These are phyloP conservation scores for Paramyrothecium roridum DNA, from an alignment of 2,329 filamentous ascomycete species.

Conservation along the genomic window DNA sequence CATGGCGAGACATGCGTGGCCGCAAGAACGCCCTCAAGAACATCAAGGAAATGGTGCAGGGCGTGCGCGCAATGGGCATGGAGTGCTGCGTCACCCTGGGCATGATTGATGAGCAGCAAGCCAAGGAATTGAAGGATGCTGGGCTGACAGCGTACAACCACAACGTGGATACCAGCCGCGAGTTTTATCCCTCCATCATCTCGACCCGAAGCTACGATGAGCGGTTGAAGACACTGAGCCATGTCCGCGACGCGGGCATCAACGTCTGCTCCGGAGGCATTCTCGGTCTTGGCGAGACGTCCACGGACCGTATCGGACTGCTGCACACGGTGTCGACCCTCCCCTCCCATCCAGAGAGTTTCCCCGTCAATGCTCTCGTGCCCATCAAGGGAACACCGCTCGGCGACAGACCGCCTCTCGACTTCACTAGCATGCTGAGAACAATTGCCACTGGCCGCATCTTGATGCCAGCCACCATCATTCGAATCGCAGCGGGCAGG, in stretches of 20 bases:
- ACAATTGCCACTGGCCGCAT: constrained; percentile 82
- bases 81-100: constrained; percentile 91
- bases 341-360: constrained; percentile 80
- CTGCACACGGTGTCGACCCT: constrained; percentile 80
- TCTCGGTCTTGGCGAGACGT: constrained; percentile 76
- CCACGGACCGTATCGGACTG: constrained; percentile 76
- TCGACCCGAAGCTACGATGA: constrained; percentile 86
- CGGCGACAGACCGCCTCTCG: constrained; percentile 68
- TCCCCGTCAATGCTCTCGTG: constrained; percentile 87
- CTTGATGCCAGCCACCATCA: constrained; percentile 81
- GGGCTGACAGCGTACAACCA: constrained; percentile 92
- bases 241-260: constrained; percentile 82
- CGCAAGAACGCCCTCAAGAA: constrained; percentile 81
- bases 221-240: constrained; percentile 71
- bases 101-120: constrained; percentile 83
- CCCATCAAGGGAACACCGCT: constrained; percentile 88
- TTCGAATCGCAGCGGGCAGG: constrained; percentile 80
- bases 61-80: constrained; percentile 79
- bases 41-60: constrained; percentile 81
- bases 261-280: constrained; percentile 91
- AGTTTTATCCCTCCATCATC: constrained; percentile 85
- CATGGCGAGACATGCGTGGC: constrained; percentile 91
- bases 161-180: constrained; percentile 86
- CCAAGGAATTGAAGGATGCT: constrained; percentile 76
- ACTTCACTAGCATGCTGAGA: constrained; percentile 74